Percentiles rank a stretch among this genome's conserved stretches.
Conservation (phyloP, 2,329 filamentous ascomycete genomes). For the Dendryphion nanum region DNA sequence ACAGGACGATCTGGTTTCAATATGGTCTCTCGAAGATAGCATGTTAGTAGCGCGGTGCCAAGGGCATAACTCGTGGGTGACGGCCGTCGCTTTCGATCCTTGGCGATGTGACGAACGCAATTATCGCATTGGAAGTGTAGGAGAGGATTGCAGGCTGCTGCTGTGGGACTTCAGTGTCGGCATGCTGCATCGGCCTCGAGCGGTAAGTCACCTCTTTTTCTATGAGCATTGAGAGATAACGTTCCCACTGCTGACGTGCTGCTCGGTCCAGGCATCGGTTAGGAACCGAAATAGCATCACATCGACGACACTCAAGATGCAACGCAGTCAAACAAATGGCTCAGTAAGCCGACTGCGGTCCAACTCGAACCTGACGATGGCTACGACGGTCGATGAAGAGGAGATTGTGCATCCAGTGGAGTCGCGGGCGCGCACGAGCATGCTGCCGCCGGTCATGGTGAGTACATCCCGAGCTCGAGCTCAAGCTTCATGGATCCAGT, state of each 20-base stretch:
- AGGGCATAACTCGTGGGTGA: constrained; percentile 95
- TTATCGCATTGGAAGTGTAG: constrained; percentile 94
- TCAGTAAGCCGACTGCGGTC: constrained; percentile 65
- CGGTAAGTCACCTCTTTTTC: constrained; percentile 54
- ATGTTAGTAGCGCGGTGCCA: constrained; percentile 88
- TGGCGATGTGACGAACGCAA: constrained; percentile 96
- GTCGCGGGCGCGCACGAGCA: constrained; percentile 76
- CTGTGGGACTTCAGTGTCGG: constrained; percentile 98
- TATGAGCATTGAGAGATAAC: no score
- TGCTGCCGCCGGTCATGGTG: constrained; percentile 88
- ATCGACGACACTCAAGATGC: constrained; percentile 45
- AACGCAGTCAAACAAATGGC: constrained; percentile 58
- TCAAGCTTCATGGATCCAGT: no score
- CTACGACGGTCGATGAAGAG: constrained; percentile 54
- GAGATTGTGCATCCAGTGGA: constrained; percentile 77
- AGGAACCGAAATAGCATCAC: constrained; percentile 56
- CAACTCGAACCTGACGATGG: constrained; percentile 63
- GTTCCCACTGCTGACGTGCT: no score
- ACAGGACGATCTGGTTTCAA: constrained; percentile 92
- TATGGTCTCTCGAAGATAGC: constrained; percentile 86
- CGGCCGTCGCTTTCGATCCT: constrained; percentile 88
- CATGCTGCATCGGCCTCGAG: constrained; percentile 90
- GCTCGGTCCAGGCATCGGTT: constrained; percentile 49
- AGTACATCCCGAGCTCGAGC: no score
- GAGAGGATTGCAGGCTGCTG: constrained; percentile 85